phyloP scores from a whole-genome alignment of 2,329 filamentous ascomycete genomes.

The Fusarium nurragi region DNA sequence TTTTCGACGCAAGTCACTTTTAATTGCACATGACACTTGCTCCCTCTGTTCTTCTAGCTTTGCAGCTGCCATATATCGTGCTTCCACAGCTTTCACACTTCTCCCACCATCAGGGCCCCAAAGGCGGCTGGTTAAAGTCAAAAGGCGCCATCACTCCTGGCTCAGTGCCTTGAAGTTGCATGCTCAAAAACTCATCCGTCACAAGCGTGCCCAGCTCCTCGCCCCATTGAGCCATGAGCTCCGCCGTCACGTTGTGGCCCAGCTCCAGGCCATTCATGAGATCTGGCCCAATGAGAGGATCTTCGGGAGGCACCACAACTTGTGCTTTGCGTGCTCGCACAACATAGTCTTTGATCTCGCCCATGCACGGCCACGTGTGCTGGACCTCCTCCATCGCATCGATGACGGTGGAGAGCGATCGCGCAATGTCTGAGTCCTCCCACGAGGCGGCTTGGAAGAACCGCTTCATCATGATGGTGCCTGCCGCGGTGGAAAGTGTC shows the following conservation, averaged over 20 bases:
- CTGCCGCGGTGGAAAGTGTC: conserved; percentile 58
- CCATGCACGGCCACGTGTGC: conserved; percentile 58
- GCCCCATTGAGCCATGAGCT: conserved; percentile 44
- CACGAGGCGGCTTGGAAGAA: conserved; percentile 53
- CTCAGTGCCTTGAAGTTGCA: conserved; percentile 45
- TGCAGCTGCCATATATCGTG: background rate
- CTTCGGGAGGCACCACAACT: conserved; percentile 46
- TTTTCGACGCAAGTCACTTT: too few relatives aligned
- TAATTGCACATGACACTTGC: too few relatives aligned
- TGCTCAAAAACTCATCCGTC: conserved; percentile 49
- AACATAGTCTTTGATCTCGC: conserved; percentile 53
- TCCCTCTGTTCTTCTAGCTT: background rate
- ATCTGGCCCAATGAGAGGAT: conserved; percentile 47
- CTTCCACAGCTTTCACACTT: background rate
- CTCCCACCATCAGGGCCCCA: conserved; percentile 9
- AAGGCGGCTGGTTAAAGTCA: conserved; percentile 45
- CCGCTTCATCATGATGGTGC: conserved; percentile 58
- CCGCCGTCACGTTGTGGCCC: conserved; percentile 36
- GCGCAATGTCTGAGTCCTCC: conserved; percentile 58
- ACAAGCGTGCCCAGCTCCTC: conserved; percentile 49
- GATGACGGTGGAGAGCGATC: conserved; percentile 58
- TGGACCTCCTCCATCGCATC: conserved; percentile 63
- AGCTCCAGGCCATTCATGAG: conserved; percentile 49
- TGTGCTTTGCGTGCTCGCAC: conserved; percentile 46
- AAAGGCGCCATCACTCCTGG: conserved; percentile 43